Evolutionary conservation across 345 rosid genomes (phyloP), one percentile per base, ranked within the genome.

Genomic region (Linum tenue): DNA sequence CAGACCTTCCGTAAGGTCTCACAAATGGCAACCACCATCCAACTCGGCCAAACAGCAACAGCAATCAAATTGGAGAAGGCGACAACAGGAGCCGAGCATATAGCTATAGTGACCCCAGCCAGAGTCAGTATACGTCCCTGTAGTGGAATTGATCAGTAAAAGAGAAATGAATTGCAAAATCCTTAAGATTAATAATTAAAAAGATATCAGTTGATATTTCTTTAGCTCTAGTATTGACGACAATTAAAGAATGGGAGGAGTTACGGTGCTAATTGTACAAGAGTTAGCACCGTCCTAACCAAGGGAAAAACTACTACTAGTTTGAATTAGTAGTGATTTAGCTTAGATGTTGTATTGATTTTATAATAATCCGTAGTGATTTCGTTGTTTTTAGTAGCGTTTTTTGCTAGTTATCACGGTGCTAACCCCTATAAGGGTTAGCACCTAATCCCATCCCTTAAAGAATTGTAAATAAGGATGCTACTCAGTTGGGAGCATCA

Each of bases 1-100:
- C 69, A 59, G 59, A 92, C 98, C 98, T 92, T 92, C 75, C 98
- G 80, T 35, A 86, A 41, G 67, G 98, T 92, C 80, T 92, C 98
- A 60, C 90, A 87, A 37, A 85, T 69, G 63, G 95, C 95, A 73
- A 89, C 85, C 31, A 81, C 78, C 37, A 82, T 73, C 95, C 95
- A 92, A 67, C 87, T 86, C 41, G 98, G 97, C 96, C 97, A 92
- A 74, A 87, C 39, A 51, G 96, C 86, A 77, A 92, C 64, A 44
- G 87, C 87, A 71, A 83, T 80, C 75, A 92, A 79, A 72, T 89
- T 89, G 66, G 70, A 76, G 67, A 86, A 84, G 59, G 91, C 88
- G 74, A 82, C 80, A 63, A 82, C 75, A 60, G 95, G 94, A 71
- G 97, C 83, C 68, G 86, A 73, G 70, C 97, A 92, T 76, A 92